Percentiles rank a stretch among this genome's conserved stretches.
Conservation (phyloP, 768 basidiomycete species). For the Boletus rubescentipes region DNA sequence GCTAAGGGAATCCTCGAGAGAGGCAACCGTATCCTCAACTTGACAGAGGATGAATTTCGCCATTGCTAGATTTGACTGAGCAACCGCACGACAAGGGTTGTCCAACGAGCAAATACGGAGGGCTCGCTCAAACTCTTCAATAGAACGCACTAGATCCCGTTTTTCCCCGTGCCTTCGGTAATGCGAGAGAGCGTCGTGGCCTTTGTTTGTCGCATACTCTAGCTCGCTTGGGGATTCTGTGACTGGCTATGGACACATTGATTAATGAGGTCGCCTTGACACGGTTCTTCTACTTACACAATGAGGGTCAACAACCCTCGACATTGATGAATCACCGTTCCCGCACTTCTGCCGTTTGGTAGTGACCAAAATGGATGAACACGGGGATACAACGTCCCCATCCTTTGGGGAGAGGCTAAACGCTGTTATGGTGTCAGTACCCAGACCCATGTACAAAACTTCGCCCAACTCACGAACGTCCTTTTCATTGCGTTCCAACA, state of each 20-base stretch:
- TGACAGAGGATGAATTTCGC: background rate
- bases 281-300: background rate
- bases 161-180: background rate
- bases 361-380: background rate
- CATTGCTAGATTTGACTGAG: background rate
- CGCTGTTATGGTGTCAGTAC: background rate
- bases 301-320: too few species aligned
- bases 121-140: background rate
- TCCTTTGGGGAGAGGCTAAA: background rate
- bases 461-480: background rate
- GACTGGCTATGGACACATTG: background rate
- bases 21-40: background rate
- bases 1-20: background rate
- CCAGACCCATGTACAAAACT: too few species aligned
- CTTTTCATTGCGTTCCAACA: background rate
- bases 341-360: too few species aligned
- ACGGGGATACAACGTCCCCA: background rate
- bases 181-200: background rate
- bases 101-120: background rate
- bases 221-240: background rate
- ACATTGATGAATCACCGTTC: background rate
- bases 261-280: background rate
- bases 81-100: background rate
- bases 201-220: background rate
- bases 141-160: background rate